A percentile compares a stretch with the other conserved stretches of the same genome.
Evolutionary conservation across 371 early-diverging fungal genomes (phyloP).

Genomic region (Mortierella sp.): DNA sequence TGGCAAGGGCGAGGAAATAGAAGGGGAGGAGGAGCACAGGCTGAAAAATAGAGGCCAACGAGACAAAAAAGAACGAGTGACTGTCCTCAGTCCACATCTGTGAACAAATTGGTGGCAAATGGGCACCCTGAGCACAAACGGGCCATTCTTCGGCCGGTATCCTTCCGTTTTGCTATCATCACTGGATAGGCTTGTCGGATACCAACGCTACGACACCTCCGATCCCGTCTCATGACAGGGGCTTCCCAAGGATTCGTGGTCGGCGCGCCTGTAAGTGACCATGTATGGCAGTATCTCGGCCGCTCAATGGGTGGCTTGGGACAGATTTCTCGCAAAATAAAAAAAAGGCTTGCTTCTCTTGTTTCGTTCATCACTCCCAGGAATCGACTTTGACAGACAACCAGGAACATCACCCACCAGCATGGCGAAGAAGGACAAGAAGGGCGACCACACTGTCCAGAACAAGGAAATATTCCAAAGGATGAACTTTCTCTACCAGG

Average conservation of each 20-base stretch:
- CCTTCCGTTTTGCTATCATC: background rate
- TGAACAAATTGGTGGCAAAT: constrained; percentile 1
- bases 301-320: constrained; percentile 5
- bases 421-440: constrained; percentile 58
- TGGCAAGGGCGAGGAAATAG: background rate
- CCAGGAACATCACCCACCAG: background rate
- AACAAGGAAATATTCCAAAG: constrained; percentile 55
- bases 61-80: background rate
- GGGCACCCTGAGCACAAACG: background rate
- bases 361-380: background rate
- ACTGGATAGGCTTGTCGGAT: too few relatives aligned
- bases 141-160: background rate
- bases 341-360: background rate
- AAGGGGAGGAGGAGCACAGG: background rate
- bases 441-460: constrained; percentile 35
- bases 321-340: background rate
- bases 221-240: too few relatives aligned
- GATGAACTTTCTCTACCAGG: constrained; percentile 58
- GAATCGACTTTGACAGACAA: background rate
- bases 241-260: too few relatives aligned
- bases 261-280: too few relatives aligned
- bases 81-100: background rate
- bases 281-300: too few relatives aligned
- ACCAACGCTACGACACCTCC: too few relatives aligned
- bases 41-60: too few relatives aligned